Conservation (phyloP, 192 early-diverging fungal species). For the Coemansia sp. region DNA sequence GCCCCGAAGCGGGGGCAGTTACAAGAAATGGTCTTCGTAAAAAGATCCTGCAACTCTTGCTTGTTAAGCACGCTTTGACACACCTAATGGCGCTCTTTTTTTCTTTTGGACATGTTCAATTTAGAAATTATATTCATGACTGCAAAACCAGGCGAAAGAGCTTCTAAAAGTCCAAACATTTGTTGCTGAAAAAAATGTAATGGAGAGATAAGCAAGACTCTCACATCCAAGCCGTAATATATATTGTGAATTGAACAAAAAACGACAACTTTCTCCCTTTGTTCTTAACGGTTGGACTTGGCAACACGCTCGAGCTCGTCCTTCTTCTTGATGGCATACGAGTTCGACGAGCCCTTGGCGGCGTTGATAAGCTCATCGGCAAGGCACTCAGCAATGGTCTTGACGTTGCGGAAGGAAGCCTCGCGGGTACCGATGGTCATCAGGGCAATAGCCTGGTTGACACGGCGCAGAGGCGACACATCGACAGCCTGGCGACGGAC, state of each 20-base stretch:
- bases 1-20: not conserved
- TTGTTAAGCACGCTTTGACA: no score
- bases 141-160: no score
- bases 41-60: no score
- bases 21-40: not conserved
- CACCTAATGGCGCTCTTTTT: no score
- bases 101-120: no score
- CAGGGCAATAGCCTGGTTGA: constrained; percentile 93
- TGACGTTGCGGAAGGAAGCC: constrained; percentile 99
- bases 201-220: constrained; percentile 1
- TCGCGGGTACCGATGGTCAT: constrained; percentile 96
- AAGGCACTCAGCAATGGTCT: constrained; percentile 99
- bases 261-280: constrained; percentile 3
- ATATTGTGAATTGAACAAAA: constrained; percentile 12
- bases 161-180: no score
- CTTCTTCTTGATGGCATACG: constrained; percentile 99
- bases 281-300: constrained; percentile 64
- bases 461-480: constrained; percentile 96
- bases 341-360: constrained; percentile 97
- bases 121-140: no score
- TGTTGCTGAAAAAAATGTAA: not conserved
- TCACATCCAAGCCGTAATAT: constrained; percentile 63
- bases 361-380: constrained; percentile 99
- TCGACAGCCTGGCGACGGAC: constrained; percentile 99
- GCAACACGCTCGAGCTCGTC: constrained; percentile 84